Evolutionary conservation across 139 green algal genomes (phyloP), one percentile per base, ranked within the genome.

Genomic region (Tetraselmis chui): DNA sequence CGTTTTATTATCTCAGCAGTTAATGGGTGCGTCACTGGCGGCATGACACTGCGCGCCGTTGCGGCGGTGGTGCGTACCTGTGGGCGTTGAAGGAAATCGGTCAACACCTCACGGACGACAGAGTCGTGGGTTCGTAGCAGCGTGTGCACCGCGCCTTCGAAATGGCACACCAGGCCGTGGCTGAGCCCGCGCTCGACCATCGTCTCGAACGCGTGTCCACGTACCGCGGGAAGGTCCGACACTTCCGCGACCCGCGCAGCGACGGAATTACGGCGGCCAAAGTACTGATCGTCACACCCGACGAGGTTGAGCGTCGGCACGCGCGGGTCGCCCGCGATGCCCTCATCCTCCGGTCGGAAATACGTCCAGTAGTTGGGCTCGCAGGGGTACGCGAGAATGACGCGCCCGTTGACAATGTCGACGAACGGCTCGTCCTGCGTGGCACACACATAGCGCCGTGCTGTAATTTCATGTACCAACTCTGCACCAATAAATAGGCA

Each of bases 301-400:
- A 77, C n/a, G 23, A 77, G 74, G 74, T 77, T 77, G 74, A 77
- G 74, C 74, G 74, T 77, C 5, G 74, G 74, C 5, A 77, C 18
- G 74, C n/a, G 26, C 26, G 26, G 5, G 74, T 77, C 74, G 26
- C 74, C 74, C 74, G 74, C 74, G 74, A 77, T 77, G 74, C 74
- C 74, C 74, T 28, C 74, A 25, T 77, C 74, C 18, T 77, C 74
- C 25, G 74, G 74, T 25, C 74, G 25, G 74, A 77, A 77, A 25
- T 77, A 77, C 23, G 74, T 77, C 74, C 74, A 77, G 74, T 31
- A 77, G 74, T 28, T 77, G 74, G 25, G 26, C 74, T 77, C 74
- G 74, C 74, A 77, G 26, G 74, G 74, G 74, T 77, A 77, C 5
- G 26, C 74, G 18, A 77, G 25, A 25, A 77, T 77, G 74, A 77